Base-by-base conservation (phyloP, 768 basidiomycete genomes). In the Naganishia antarctica region DNA sequence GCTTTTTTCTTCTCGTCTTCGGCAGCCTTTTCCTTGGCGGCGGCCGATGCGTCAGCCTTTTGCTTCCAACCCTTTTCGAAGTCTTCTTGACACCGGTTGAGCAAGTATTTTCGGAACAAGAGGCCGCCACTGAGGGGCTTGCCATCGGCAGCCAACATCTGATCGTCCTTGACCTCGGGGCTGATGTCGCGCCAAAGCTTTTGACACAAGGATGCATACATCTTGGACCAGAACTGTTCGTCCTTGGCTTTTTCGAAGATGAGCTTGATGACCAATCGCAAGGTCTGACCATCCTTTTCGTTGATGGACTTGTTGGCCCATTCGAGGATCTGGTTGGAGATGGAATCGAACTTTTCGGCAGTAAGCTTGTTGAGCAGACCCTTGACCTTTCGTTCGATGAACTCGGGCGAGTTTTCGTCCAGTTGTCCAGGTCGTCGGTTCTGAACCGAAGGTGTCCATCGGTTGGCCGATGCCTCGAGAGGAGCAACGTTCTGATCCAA, bases 201-300 rank as follows among this genome's bases (percentile, higher is more conserved):
- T 69, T 90, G 82, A 76, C 93, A 97, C 41, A 99, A 81, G 32
- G 89, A 86, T 31, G 94, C 94, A 76, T 99, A 97, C 91, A 97
- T 97, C 81, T 90, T 88, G 1, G 90, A 93, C 88, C 90, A 93
- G 9, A 86, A 85, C 45, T 90, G 90, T 77, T 96, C 93, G 76
- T 96, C 92, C 7, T 90, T 96, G 11, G 92, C 93, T 82, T 93
- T 96, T 78, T 96, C 94, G 77, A 96, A 97, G 32, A 97, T 89
- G 59, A 96, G 86, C 64, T 87, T 85, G 78, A 96, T 97, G 75
- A 98, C 94, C 71, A 92, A 90, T 70, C 94, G 94, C 66, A 97
- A 85, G 3, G 92, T 94, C 69, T 88, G 85, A 2, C 92, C 91
- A 73, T 97, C 91, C 75, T 85, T 89, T 82, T 98, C 91, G 72